Evolutionary conservation across 192 early-diverging fungal genomes (phyloP), one percentile per base, ranked within the genome.

Genomic region (Coemansia sp.): DNA sequence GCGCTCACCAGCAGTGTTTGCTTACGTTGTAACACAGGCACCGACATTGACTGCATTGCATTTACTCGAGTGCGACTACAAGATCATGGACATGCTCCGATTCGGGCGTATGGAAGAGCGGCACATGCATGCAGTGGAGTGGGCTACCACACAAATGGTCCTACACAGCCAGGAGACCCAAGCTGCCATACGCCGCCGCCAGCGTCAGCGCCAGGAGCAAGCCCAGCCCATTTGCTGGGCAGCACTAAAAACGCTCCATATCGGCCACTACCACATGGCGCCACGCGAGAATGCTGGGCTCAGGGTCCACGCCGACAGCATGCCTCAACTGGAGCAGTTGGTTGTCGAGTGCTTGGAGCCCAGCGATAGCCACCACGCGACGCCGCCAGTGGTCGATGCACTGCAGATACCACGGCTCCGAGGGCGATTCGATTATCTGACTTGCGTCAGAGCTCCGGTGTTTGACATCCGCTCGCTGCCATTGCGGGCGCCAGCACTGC

Each of bases 1-100:
- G 66, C 72, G 72, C 19, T 68, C 72, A 17, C 66, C 62, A 4
- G 39, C 66, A 0, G 66, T 74, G 42, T 68, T 74, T 60, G 59
- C 72, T 5, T 74, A 68, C 41, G 66, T 63, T n/a, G 40, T 74
- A n/a, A 62, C 66, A 5, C 72, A 74, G 41, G 36, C 59, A 41
- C 53, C 63, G 46, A 66, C 70, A 35, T 59, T 72, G 35, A 16
- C 39, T 41, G 57, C 70, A 39, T 59, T 72, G 57, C 70, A 72
- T 21, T 46, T 72, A 59, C 62, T 72, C 37, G 70, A 72, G 44
- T 33, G 70, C 57, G 63, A 65, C 63, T 65, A 65, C 50, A 65
- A 65, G 48, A 40, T 68, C 31, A 60, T 68, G 54, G 57, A 60
- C 45, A 68, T 68, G 66, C 66, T 68, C 16, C 66, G 66, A 17